Evolutionary conservation across 1,284 basidiomycete species (phyloP), one percentile per base, ranked within the genome.

Genomic region (Neolentinus lepideus): DNA sequence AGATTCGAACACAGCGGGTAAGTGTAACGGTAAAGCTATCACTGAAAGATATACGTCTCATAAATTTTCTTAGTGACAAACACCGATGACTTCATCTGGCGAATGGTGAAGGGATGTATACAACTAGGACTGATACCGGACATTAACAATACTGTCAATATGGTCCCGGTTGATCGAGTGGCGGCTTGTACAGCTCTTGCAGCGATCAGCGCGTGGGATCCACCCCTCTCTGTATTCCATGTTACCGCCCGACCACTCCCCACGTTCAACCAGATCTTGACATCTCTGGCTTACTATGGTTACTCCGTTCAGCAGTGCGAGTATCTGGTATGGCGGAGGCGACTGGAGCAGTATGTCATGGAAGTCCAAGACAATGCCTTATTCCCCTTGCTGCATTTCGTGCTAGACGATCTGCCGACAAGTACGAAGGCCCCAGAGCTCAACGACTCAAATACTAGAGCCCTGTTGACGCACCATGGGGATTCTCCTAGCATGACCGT

Each of bases 71-170:
- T 61, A 86, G 95, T 98, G 1, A 98, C 95, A 26, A 99, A 99
- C 73, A 99, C 97, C 35, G 97, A 99, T 65, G 97, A 99, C 71
- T 99, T 99, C 72, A 83, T 99, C 56, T 98, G 96, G 95, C 85
- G 97, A 21, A 78, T 99, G 68, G 92, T 98, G 68, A 99, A 99
- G 72, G 97, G 97, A 24, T 98, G 94, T 68, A 81, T 97, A 51
- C 97, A 99, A 70, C 85, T 99, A 4, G 96, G 96, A 2, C 81
- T 94, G 46, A 86, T 95, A 1, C 97, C 97, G 1, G 92, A 99
- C 68, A 98, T 99, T 71, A 94, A 98, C 78, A 99, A 99, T 73
- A 90, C 92, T 2, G 82, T 99, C 67, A 99, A 99, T 74, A 96
- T 98, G 91, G 92, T 95, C 19, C 97, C 97, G 0, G 97, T 99